Base-by-base conservation (phyloP, 208 protist genomes). In the Wallacemonas collosoma region DNA sequence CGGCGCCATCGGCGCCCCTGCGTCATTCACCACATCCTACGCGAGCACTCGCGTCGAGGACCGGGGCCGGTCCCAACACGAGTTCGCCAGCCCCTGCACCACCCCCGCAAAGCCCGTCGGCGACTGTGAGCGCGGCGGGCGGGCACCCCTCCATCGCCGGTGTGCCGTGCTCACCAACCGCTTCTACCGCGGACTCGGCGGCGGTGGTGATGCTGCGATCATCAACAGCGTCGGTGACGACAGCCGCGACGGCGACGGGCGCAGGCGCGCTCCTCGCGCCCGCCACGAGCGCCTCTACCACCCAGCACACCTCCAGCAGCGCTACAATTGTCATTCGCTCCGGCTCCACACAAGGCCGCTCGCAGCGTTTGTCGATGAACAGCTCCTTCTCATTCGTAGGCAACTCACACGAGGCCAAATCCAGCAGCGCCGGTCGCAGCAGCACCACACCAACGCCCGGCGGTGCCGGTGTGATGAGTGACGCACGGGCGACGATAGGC, bases 271-370 rank as follows among this genome's bases (percentile, higher is more conserved):
- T 15, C 6, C 7, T 38, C 17, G 6, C 17, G 17, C 5, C 15
- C 3, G 17, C 36, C 6, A 41, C 36, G 56, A 41, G 4, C 9
- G 43, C 36, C 56, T n/a, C 36, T 15, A 7, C 1, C 6, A 65
- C 60, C 12, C 36, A 26, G 9, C 60, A 44, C 12, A 1, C 0
- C 8, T 65, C 60, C 0, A 65, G 60, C 60, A 65, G 60, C 60
- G 26, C 12, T 8, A 50, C 41, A 8, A 44, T 65, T 36, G 41
- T 65, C 15, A n/a, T 50, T 3, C 5, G n/a, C n/a, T 4, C 40
- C 11, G 36, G 60, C 60, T 65, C 60, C 43, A 9, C 12, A 3
- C 60, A 65, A 65, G 60, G 60, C 6, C 60, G 60, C 11, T 65
- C 60, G 43, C 60, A 50, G 45, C 12, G 40, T 48, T 3, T 35